Evolutionary conservation across 345 rosid species (phyloP).

Genomic region (Cardamine occulta): DNA sequence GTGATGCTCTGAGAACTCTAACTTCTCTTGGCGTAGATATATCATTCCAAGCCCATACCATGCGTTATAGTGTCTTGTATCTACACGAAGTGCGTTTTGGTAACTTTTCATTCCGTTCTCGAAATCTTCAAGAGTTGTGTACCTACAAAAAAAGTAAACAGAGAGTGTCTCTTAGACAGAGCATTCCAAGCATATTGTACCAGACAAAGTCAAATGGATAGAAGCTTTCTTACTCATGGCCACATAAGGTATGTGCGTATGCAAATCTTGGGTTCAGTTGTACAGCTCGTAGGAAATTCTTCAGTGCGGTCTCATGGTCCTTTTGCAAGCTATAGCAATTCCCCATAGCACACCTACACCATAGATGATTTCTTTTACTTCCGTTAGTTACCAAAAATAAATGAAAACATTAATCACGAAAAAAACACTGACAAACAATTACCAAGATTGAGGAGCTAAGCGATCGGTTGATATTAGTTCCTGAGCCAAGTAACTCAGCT

Average conservation of each 20-base stretch:
- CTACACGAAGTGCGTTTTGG: constrained; percentile 87
- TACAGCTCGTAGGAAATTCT: constrained; percentile 91
- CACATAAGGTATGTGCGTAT: constrained; percentile 93
- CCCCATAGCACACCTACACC: constrained; percentile 96
- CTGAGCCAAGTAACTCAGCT: constrained; percentile 92
- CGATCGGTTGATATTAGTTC: constrained; percentile 92
- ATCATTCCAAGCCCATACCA: constrained; percentile 99
- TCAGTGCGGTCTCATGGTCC: constrained; percentile 96
- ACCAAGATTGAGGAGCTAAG: constrained; percentile 98
- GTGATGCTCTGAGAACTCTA: constrained; percentile 95
- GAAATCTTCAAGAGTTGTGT: constrained; percentile 88
- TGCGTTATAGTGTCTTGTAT: constrained; percentile 90
- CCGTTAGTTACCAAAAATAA: not conserved
- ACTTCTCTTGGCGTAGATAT: constrained; percentile 92
- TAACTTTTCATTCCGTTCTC: constrained; percentile 94
- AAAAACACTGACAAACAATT: constrained; percentile 18
- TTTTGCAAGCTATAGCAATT: constrained; percentile 97
- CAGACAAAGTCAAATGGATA: not conserved
- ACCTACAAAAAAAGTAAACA: constrained; percentile 53
- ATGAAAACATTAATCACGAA: constrained; percentile 10
- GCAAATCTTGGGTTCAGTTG: constrained; percentile 89
- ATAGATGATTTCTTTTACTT: constrained; percentile 17
- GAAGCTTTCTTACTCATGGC: constrained; percentile 79
- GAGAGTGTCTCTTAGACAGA: constrained; percentile 11
- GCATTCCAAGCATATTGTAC: constrained; percentile 5